phyloP scores from a whole-genome alignment of 176 grass and related monocot genomes.

The Bothriochloa decipiens region DNA sequence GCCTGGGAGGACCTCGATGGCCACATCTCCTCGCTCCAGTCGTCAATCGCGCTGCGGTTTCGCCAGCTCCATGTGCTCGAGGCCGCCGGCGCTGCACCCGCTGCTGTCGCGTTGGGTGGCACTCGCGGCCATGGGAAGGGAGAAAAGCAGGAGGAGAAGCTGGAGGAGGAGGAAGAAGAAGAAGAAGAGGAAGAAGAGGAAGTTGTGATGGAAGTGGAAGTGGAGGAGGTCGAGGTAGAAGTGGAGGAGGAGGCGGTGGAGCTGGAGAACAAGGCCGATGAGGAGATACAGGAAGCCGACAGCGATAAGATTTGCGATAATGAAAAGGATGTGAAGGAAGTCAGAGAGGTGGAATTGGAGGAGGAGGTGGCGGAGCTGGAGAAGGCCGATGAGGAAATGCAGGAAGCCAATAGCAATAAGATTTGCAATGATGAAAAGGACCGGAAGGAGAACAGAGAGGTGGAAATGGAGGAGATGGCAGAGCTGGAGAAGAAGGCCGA shows the following conservation, averaged over 20 bases:
- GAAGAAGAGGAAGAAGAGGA: not conserved
- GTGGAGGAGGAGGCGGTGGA: not conserved
- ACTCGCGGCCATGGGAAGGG: not conserved
- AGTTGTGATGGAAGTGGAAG: not conserved
- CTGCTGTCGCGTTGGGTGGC: not conserved
- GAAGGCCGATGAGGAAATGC: not conserved
- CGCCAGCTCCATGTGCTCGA: conserved; percentile 41
- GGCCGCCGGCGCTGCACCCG: not conserved
- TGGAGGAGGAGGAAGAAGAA: not conserved
- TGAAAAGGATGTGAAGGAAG: not conserved
- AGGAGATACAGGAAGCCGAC: not conserved
- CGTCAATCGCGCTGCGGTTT: conserved; percentile 35
- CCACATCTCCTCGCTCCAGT: conserved; percentile 53
- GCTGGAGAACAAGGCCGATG: not conserved
- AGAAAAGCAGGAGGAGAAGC: not conserved
- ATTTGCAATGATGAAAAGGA: not conserved
- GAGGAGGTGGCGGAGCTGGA: not conserved
- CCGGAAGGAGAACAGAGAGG: not conserved
- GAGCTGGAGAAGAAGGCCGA: not conserved
- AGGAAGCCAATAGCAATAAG: not conserved
- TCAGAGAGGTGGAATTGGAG: not conserved
- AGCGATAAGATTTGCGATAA: not conserved
- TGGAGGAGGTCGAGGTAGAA: not conserved
- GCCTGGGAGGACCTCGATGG: conserved; percentile 54
- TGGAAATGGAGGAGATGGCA: not conserved